Conservation (phyloP, 345 rosid species). For the Turritis glabra region DNA sequence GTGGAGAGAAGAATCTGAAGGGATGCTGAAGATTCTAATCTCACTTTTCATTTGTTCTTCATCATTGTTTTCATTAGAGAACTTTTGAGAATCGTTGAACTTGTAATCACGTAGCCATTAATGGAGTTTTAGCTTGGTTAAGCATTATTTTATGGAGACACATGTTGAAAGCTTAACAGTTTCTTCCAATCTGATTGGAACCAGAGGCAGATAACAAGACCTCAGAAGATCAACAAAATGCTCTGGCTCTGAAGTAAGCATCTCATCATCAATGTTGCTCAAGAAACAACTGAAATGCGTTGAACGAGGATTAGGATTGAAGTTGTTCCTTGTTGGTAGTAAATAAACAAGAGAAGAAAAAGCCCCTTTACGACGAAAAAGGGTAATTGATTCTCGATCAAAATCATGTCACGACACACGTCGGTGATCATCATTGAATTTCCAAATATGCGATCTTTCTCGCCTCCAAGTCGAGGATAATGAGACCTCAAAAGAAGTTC, state of each 20-base stretch:
- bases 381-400: constrained; percentile 31
- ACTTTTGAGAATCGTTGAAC: too few species aligned
- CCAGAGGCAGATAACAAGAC: constrained; percentile 24
- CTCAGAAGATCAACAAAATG: constrained; percentile 34
- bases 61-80: too few species aligned
- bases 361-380: not conserved
- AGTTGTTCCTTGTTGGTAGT: constrained; percentile 24
- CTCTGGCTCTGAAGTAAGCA: constrained; percentile 15
- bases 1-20: too few species aligned
- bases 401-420: constrained; percentile 27
- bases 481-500: constrained; percentile 41
- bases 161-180: too few species aligned
- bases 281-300: constrained; percentile 22
- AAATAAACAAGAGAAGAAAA: constrained; percentile 15
- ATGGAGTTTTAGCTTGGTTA: too few species aligned
- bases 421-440: constrained; percentile 40
- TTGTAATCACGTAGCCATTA: too few species aligned
- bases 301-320: constrained; percentile 36
- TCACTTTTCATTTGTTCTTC: too few species aligned
- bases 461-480: not conserved
- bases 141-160: too few species aligned
- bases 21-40: too few species aligned
- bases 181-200: not conserved
- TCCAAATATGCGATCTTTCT: constrained; percentile 35
- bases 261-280: not conserved